Conservation (phyloP, 2,329 filamentous ascomycete genomes). For the Coniochaeta prunicola region DNA sequence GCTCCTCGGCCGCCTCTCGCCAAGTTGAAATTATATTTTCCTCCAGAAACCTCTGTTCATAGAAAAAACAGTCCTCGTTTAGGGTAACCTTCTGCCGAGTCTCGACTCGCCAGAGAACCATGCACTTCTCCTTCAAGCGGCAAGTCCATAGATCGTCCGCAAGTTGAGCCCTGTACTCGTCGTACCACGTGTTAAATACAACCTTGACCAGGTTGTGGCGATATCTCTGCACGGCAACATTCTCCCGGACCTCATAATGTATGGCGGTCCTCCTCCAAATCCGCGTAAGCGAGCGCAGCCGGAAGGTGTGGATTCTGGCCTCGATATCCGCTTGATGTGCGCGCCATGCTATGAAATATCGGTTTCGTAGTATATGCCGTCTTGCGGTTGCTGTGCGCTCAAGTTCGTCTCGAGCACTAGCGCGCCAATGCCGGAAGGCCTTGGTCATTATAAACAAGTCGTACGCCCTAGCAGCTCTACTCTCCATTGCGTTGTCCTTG, state of each 20-base stretch:
- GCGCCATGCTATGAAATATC: slow-evolving; percentile 64
- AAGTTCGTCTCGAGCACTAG: slow-evolving; percentile 55
- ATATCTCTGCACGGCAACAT: slow-evolving; percentile 20
- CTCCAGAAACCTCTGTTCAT: slow-evolving; percentile 14
- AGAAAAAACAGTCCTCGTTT: slow-evolving; percentile 7
- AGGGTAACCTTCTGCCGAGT: slow-evolving; percentile 5
- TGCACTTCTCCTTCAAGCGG: slow-evolving; percentile 6
- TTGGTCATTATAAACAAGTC: slow-evolving; percentile 58
- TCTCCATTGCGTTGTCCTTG: slow-evolving; percentile 41
- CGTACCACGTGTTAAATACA: slow-evolving; percentile 22
- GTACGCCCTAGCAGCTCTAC: slow-evolving; percentile 54
- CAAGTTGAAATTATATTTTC: slow-evolving; percentile 14
- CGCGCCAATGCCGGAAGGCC: slow-evolving; percentile 63
- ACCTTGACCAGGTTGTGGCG: slow-evolving; percentile 19
- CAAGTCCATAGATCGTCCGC: slow-evolving; percentile 14
- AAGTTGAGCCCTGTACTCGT: slow-evolving; percentile 15
- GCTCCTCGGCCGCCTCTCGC: slow-evolving; percentile 12
- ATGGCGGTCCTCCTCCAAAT: slow-evolving; percentile 18
- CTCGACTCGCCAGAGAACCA: slow-evolving; percentile 14
- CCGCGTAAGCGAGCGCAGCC: slow-evolving; percentile 16
- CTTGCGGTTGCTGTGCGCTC: slow-evolving; percentile 61
- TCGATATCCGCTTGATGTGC: slow-evolving; percentile 57
- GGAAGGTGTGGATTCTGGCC: slow-evolving; percentile 34
- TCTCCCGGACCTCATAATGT: slow-evolving; percentile 12
- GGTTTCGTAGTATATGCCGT: slow-evolving; percentile 61